Percentiles rank a stretch among this genome's conserved stretches.
These are phyloP conservation scores for Cadophora sp. DNA, from an alignment of 2,329 filamentous ascomycete genomes.

Conservation along the genomic window DNA sequence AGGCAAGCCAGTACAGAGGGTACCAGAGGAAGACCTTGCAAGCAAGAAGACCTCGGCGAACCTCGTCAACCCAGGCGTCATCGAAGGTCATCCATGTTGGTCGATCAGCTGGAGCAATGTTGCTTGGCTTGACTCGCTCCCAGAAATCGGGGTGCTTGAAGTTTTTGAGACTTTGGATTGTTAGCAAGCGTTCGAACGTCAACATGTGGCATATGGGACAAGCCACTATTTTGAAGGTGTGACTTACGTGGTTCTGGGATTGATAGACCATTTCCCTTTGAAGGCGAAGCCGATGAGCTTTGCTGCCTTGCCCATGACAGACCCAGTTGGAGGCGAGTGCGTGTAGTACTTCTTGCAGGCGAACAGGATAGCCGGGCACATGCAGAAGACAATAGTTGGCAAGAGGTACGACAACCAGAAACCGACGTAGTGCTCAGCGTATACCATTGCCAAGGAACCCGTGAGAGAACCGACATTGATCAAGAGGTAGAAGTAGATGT, in stretches of 20 bases:
- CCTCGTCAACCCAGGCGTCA: conserved; percentile 77
- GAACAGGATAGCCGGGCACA: conserved; percentile 64
- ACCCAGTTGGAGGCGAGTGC: conserved; percentile 65
- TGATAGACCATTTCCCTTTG: conserved; percentile 62
- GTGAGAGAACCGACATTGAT: conserved; percentile 57
- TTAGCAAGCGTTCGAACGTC: background rate
- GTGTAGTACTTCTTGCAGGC: conserved; percentile 63
- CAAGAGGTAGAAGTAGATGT: conserved; percentile 55
- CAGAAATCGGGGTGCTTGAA: conserved; percentile 62
- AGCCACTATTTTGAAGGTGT: conserved; percentile 55
- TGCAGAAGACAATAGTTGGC: conserved; percentile 53
- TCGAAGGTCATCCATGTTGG: conserved; percentile 81
- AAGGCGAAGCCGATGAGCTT: conserved; percentile 61
- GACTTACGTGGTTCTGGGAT: conserved; percentile 37
- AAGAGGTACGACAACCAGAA: conserved; percentile 55
- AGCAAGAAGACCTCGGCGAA: conserved; percentile 61
- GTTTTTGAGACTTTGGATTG: conserved; percentile 52
- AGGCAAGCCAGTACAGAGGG: conserved; percentile 58
- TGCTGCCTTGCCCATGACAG: conserved; percentile 65
- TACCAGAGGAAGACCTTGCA: conserved; percentile 75
- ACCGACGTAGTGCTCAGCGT: conserved; percentile 59
- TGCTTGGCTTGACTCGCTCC: conserved; percentile 63
- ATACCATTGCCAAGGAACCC: conserved; percentile 54
- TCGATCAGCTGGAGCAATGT: conserved; percentile 64
- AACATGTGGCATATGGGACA: conserved; percentile 37